These are phyloP conservation scores for Persicaria maculosa DNA, from an alignment of 148 eudicot genomes.

Conservation along the genomic window DNA sequence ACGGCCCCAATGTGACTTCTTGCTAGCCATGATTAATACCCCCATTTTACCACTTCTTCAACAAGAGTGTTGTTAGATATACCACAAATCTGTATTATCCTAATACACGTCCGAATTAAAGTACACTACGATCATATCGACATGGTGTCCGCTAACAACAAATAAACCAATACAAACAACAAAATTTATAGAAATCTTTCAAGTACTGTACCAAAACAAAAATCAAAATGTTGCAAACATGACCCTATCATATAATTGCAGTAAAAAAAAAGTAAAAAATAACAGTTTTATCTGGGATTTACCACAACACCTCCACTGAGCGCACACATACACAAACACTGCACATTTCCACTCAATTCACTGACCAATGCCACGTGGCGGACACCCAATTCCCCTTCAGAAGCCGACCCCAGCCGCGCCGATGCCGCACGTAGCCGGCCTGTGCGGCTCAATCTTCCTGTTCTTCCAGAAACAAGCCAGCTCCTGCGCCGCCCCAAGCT, in stretches of 20 bases:
- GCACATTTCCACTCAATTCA: background rate
- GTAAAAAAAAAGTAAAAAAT: background rate
- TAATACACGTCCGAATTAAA: too few species aligned
- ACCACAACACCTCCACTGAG: background rate
- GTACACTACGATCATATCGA: too few species aligned
- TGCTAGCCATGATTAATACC: background rate
- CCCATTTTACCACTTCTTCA: background rate
- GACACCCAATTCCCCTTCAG: conserved; percentile 19
- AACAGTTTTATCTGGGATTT: background rate
- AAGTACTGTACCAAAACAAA: background rate
- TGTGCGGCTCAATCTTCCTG: conserved; percentile 64
- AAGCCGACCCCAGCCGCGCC: conserved; percentile 68
- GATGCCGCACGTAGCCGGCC: conserved; percentile 34
- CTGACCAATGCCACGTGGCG: conserved; percentile 5
- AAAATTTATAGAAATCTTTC: background rate
- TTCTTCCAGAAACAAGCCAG: conserved; percentile 53
- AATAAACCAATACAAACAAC: background rate
- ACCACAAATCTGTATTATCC: too few species aligned
- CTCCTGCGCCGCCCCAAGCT: conserved; percentile 55
- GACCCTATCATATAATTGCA: background rate
- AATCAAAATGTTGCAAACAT: conserved; percentile 11
- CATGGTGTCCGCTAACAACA: too few species aligned
- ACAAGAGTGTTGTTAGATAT: too few species aligned
- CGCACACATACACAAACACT: conserved; percentile 14
- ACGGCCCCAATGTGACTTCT: conserved; percentile 1